Conservation (phyloP, 306 rosid species). For the Adenanthera pavonina region DNA sequence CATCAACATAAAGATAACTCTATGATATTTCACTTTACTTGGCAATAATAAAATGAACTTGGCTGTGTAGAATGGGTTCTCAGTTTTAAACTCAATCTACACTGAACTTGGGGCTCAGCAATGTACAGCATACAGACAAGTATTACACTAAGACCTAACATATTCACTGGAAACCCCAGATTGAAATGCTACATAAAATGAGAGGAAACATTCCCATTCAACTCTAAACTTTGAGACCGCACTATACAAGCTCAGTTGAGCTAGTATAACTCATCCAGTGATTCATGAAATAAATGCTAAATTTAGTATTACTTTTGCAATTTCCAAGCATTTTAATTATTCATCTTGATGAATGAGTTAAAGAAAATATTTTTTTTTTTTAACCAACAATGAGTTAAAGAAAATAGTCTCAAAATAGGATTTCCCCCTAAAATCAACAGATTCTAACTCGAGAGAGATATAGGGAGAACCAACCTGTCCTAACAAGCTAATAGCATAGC, state of each 20-base stretch:
- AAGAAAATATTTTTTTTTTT: background rate
- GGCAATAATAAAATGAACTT: background rate
- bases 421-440: background rate
- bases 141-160: background rate
- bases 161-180: background rate
- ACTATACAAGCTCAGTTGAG: background rate
- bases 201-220: background rate
- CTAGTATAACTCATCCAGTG: background rate
- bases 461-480: constrained; percentile 63
- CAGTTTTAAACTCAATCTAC: background rate
- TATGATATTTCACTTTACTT: background rate
- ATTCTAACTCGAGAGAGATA: background rate
- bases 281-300: background rate
- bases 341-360: background rate
- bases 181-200: background rate
- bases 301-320: background rate
- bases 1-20: background rate
- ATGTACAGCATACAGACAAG: background rate
- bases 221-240: background rate
- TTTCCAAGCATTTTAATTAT: background rate
- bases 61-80: background rate
- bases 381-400: background rate
- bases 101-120: constrained; percentile 1
- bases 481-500: constrained; percentile 78
- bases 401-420: background rate